Evolutionary conservation across 2,329 filamentous ascomycete species (phyloP).

Genomic region (Fusarium longipes): DNA sequence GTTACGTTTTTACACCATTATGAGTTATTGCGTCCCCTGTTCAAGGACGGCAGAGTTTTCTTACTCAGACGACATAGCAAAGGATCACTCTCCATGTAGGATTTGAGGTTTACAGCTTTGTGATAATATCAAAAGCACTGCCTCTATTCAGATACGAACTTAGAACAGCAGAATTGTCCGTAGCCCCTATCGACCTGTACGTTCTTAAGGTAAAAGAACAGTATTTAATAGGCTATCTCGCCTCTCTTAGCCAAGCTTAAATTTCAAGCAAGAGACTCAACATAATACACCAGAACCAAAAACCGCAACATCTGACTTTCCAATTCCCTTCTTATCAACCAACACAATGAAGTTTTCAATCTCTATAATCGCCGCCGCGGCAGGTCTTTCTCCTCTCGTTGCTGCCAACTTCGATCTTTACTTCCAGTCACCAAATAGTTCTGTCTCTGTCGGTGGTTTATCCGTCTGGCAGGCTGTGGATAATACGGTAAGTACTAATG

Average conservation of each 20-base stretch:
- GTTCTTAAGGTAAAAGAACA: background rate
- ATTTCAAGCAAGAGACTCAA: background rate
- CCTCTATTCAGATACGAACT: background rate
- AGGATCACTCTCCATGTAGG: no score
- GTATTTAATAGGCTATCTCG: background rate
- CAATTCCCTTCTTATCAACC: background rate
- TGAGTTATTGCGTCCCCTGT: no score
- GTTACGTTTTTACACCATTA: no score
- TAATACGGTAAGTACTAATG: background rate
- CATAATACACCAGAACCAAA: background rate
- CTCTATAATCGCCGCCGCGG: background rate
- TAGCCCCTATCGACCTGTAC: background rate
- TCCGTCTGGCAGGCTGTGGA: background rate
- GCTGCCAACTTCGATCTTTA: background rate
- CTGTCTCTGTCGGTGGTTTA: background rate
- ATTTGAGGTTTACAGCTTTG: no score
- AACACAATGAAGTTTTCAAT: background rate
- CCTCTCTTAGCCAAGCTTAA: background rate
- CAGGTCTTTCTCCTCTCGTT: background rate
- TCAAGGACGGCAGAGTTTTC: no score
- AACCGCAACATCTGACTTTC: background rate
- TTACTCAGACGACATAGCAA: no score
- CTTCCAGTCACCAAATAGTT: background rate
- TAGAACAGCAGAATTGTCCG: background rate
- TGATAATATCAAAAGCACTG: background rate